Evolutionary conservation across 1,284 basidiomycete genomes (phyloP).

Genomic region (Amylostereum areolatum): DNA sequence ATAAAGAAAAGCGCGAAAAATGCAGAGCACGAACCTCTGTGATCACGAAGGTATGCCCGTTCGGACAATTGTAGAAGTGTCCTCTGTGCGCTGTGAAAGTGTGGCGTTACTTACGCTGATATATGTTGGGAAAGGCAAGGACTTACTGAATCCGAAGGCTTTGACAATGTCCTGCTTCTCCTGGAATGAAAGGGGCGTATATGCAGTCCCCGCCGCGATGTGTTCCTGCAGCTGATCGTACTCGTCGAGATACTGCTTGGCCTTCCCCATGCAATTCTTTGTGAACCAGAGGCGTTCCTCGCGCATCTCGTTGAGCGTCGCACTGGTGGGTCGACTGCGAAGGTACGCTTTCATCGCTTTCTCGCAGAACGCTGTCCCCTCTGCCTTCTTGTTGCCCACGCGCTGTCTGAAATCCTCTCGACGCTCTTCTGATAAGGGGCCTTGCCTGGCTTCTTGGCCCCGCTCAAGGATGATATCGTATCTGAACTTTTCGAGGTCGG

Average conservation of each 20-base stretch:
- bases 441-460: background rate
- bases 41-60: slow-evolving; percentile 47
- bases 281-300: slow-evolving; percentile 29
- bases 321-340: slow-evolving; percentile 7
- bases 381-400: background rate
- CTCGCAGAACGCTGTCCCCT: background rate
- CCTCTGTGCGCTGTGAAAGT: slow-evolving; percentile 33
- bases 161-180: slow-evolving; percentile 42
- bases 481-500: slow-evolving; percentile 15
- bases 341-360: slow-evolving; percentile 13
- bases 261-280: slow-evolving; percentile 25
- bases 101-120: background rate
- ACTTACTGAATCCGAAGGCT: slow-evolving; percentile 40
- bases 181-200: slow-evolving; percentile 38
- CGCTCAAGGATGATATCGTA: slow-evolving; percentile 11
- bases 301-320: slow-evolving; percentile 12
- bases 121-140: background rate
- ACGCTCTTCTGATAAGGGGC: slow-evolving; percentile 4
- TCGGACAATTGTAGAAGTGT: slow-evolving; percentile 44
- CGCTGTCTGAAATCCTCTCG: slow-evolving; percentile 14
- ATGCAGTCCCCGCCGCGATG: slow-evolving; percentile 29
- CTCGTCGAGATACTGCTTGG: slow-evolving; percentile 27
- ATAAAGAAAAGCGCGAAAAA: background rate
- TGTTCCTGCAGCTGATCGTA: slow-evolving; percentile 27
- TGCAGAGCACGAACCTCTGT: slow-evolving; percentile 25